Evolutionary conservation across 2,329 filamentous ascomycete genomes (phyloP), one percentile per base, ranked within the genome.

Genomic region (Arachnomyces sp.): DNA sequence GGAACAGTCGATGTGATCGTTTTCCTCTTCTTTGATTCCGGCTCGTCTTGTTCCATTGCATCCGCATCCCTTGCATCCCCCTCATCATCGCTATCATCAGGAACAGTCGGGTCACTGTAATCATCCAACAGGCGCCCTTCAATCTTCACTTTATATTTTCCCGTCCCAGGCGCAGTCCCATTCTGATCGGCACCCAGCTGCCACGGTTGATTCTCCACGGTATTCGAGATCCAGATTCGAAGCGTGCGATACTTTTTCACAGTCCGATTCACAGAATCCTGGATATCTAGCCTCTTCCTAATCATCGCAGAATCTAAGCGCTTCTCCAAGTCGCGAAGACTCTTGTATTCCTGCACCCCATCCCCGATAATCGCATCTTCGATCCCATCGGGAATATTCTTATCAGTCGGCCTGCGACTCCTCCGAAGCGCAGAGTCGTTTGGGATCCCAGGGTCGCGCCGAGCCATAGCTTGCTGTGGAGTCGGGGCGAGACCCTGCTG

Each of bases 221-320:
- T 94, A 64, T 98, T 98, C 55, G 81, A 89, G 54, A 98, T 81
- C 88, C 88, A 96, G 48, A 98, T 77, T 46, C 90, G 83, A 63
- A 98, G 72, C 2, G 87, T 94, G 57, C 82, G 84, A 62, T 82
- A 83, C 50, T 84, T 78, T 76, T 86, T 92, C 44, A 79, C 72
- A 45, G 81, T 82, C 48, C 82, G 78, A 58, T 77, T 84, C 39
- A 86, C 77, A 32, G 79, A 81, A 59, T 96, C 90, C 47, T 86
- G 77, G 47, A 95, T 82, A 58, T 98, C 92, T 46, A 98, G 68
- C 46, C 89, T 77, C 70, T 98, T 98, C 57, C 90, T 81, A 61
- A 92, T 89, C 74, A 95, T 93, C 13, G 86, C 84, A 31, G 90
- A 85, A 68, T 98, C 92, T 41, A 98, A 71, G 39, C 81, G 77